phyloP scores from a whole-genome alignment of 805 yeast genomes.

The Candida sithepensis region DNA sequence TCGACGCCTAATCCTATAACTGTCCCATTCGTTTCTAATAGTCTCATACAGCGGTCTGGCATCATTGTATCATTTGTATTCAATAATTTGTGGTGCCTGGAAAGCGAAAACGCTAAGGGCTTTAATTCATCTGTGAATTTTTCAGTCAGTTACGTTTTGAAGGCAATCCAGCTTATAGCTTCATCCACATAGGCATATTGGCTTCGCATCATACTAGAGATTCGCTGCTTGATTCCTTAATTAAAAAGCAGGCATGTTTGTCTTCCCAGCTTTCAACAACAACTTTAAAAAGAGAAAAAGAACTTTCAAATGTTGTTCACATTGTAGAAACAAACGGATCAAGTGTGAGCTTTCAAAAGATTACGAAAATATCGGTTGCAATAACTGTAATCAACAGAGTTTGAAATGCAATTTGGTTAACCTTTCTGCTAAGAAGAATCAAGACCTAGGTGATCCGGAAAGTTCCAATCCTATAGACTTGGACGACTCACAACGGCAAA shows the following conservation, averaged over 20 bases:
- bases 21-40: too few relatives aligned
- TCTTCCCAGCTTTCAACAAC: slow-evolving; percentile 31
- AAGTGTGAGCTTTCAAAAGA: slow-evolving; percentile 13
- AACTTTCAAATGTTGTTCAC: slow-evolving; percentile 27
- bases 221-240: not conserved
- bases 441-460: not conserved
- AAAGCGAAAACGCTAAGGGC: too few relatives aligned
- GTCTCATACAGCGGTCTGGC: too few relatives aligned
- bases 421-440: not conserved
- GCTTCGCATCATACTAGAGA: too few relatives aligned
- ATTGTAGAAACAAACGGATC: slow-evolving; percentile 25
- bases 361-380: slow-evolving; percentile 15
- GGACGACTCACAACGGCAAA: not conserved
- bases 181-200: too few relatives aligned
- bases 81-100: too few relatives aligned
- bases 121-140: too few relatives aligned
- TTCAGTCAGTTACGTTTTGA: too few relatives aligned
- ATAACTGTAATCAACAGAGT: slow-evolving; percentile 5
- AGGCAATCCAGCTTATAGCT: too few relatives aligned
- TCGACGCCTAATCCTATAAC: too few relatives aligned
- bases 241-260: slow-evolving; percentile 19
- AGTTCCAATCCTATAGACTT: not conserved
- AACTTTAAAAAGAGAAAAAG: slow-evolving; percentile 29
- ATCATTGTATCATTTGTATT: too few relatives aligned
- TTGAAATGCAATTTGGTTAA: slow-evolving; percentile 5